Evolutionary conservation across 495 filamentous ascomycete species (phyloP).

Genomic region (Lindgomyces ingoldianus): DNA sequence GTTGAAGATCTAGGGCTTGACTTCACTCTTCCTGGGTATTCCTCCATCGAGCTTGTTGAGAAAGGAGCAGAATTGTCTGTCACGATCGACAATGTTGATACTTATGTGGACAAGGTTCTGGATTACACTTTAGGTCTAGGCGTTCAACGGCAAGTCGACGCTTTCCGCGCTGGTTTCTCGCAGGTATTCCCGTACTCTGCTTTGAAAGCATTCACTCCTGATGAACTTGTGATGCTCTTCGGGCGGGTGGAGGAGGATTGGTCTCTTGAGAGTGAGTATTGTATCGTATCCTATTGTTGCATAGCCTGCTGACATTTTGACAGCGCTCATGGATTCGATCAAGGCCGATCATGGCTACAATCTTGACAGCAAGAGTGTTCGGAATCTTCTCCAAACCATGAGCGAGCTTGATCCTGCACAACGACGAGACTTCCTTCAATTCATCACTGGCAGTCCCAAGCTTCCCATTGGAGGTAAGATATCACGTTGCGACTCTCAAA

Average conservation of each 20-base stretch:
- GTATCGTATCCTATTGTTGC: background rate
- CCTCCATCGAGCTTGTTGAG: slow-evolving; percentile 82
- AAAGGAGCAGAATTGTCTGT: slow-evolving; percentile 72
- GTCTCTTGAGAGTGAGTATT: slow-evolving; percentile 86
- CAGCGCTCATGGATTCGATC: slow-evolving; percentile 94
- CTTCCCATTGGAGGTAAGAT: slow-evolving; percentile 93
- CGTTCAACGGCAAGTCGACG: slow-evolving; percentile 84
- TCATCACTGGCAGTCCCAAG: slow-evolving; percentile 97
- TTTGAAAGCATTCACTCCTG: slow-evolving; percentile 90
- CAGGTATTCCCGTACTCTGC: slow-evolving; percentile 95
- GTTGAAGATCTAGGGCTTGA: slow-evolving; percentile 90
- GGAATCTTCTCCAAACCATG: slow-evolving; percentile 92
- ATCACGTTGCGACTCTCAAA: slow-evolving; percentile 4
- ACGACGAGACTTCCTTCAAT: slow-evolving; percentile 94
- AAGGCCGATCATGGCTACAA: slow-evolving; percentile 99
- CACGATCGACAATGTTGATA: slow-evolving; percentile 84
- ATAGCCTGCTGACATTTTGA: slow-evolving; percentile 7
- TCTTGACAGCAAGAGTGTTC: slow-evolving; percentile 97
- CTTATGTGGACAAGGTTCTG: slow-evolving; percentile 86
- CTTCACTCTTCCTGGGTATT: slow-evolving; percentile 93
- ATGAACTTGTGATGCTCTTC: slow-evolving; percentile 95
- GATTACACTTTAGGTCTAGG: slow-evolving; percentile 87
- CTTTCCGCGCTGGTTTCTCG: slow-evolving; percentile 89
- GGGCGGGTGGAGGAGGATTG: slow-evolving; percentile 94
- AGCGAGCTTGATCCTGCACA: slow-evolving; percentile 75